Percentiles rank a stretch among this genome's conserved stretches.
These are phyloP conservation scores for Chrysoporthe austroafricana DNA, from an alignment of 2,329 filamentous ascomycete genomes.

Conservation along the genomic window DNA sequence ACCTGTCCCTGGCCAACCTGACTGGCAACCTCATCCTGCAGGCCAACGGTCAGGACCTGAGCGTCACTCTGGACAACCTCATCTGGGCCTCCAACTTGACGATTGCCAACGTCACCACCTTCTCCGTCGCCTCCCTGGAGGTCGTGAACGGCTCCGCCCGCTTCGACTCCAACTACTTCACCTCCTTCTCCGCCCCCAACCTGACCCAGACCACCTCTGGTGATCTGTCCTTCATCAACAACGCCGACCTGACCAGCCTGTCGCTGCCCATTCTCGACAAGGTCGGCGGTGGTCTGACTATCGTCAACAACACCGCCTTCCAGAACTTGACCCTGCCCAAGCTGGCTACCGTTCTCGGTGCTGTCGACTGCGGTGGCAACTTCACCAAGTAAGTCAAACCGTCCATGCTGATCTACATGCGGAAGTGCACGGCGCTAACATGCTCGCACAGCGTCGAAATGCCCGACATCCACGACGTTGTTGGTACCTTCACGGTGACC, in stretches of 20 bases:
- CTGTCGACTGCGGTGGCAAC: slow-evolving; percentile 82
- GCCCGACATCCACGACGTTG: slow-evolving; percentile 67
- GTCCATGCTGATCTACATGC: background rate
- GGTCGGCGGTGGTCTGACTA: slow-evolving; percentile 78
- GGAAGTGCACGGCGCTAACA: slow-evolving; percentile 37
- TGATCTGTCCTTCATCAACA: slow-evolving; percentile 66
- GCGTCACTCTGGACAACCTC: slow-evolving; percentile 77
- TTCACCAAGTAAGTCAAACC: slow-evolving; percentile 72
- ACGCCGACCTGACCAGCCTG: slow-evolving; percentile 70
- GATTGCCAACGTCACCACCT: slow-evolving; percentile 76
- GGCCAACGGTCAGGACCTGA: slow-evolving; percentile 76
- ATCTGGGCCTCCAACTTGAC: slow-evolving; percentile 79
- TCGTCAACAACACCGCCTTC: slow-evolving; percentile 88
- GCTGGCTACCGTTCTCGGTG: slow-evolving; percentile 74
- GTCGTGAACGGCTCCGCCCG: slow-evolving; percentile 78
- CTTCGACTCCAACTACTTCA: slow-evolving; percentile 80
- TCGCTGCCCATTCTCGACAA: slow-evolving; percentile 69
- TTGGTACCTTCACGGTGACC: slow-evolving; percentile 72
- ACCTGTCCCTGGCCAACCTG: slow-evolving; percentile 78
- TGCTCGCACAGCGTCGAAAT: slow-evolving; percentile 64
- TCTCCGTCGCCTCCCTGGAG: slow-evolving; percentile 74
- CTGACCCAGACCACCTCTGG: slow-evolving; percentile 67
- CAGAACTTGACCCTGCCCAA: slow-evolving; percentile 66
- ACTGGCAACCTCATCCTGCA: slow-evolving; percentile 72
- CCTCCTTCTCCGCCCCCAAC: slow-evolving; percentile 66